Base-by-base conservation (phyloP, 2,329 filamentous ascomycete genomes). In the Elsinoe ampelina region DNA sequence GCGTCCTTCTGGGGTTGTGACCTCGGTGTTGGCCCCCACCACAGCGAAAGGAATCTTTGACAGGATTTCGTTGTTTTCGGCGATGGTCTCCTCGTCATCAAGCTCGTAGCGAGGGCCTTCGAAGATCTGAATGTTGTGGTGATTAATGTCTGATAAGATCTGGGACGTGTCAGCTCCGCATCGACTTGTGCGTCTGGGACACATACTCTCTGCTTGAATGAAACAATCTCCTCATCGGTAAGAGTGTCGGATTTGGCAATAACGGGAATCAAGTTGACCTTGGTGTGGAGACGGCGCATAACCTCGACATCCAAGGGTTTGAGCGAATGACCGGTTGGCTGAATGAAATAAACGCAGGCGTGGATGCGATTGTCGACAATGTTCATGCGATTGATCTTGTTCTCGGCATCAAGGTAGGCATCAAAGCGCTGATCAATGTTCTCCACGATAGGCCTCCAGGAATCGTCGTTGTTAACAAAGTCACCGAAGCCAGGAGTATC, bases 341-440 rank as follows among this genome's bases (percentile, higher is more conserved):
- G 92, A 68, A 98, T 96, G 80, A 98, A 98, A 83, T 96, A 98
- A 61, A 98, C 93, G 68, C 95, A 97, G 57, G 93, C 93, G 69
- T 98, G 93, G 62, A 98, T 95, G 67, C 93, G 88, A 81, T 97
- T 98, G 78, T 98, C 93, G 61, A 98, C 87, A 73, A 97, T 97
- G 82, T 98, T 98, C 85, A 96, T 95, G 68, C 93, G 89, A 81
- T 98, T 98, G 73, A 98, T 90, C 83, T 97, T 98, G 84, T 98
- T 98, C 82, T 98, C 93, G 45, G 93, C 92, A 75, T 98, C 93
- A 59, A 98, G 81, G 75, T 97, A 98, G 55, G 93, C 91, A 75
- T 98, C 93, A 70, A 93, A 98, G 65, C 93, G 88, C 81, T 95
- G 90, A 80, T 98, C 93, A 68, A 98, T 97, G 80, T 97, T 97